Percentiles rank a stretch among this genome's conserved stretches.
phyloP scores from a whole-genome alignment of 2,329 filamentous ascomycete species.

The Xylariaceae sp. region DNA sequence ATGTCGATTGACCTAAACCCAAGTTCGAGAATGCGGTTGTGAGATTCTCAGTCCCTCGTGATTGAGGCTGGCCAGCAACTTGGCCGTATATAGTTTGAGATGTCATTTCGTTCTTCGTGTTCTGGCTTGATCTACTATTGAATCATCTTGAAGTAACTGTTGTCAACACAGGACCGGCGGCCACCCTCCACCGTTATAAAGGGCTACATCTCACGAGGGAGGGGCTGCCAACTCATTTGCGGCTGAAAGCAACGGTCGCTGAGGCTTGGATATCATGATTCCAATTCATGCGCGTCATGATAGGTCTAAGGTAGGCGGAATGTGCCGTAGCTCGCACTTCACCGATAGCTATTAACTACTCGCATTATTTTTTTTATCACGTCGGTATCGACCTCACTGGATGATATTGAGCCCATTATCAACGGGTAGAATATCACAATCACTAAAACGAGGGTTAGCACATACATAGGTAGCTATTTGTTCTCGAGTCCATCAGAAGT shows the following conservation, averaged over 20 bases:
- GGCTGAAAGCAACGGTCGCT: too few species aligned
- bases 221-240: not conserved
- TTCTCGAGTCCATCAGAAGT: too few species aligned
- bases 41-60: conserved; percentile 7
- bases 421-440: too few species aligned
- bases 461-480: not conserved
- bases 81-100: conserved; percentile 9
- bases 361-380: too few species aligned
- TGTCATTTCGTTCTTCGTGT: conserved; percentile 8
- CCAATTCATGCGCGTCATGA: too few species aligned
- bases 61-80: conserved; percentile 5
- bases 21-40: conserved; percentile 14
- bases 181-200: not conserved
- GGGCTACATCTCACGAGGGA: not conserved
- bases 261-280: too few species aligned
- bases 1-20: conserved; percentile 9
- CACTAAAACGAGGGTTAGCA: not conserved
- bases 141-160: not conserved
- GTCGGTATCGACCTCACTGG: too few species aligned
- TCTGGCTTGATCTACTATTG: not conserved
- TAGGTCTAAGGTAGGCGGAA: too few species aligned
- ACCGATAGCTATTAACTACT: too few species aligned
- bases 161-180: not conserved
- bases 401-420: too few species aligned
- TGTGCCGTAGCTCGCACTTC: too few species aligned